These are phyloP conservation scores for Simmondsia chinensis DNA, from an alignment of 148 eudicot genomes.

Conservation along the genomic window DNA sequence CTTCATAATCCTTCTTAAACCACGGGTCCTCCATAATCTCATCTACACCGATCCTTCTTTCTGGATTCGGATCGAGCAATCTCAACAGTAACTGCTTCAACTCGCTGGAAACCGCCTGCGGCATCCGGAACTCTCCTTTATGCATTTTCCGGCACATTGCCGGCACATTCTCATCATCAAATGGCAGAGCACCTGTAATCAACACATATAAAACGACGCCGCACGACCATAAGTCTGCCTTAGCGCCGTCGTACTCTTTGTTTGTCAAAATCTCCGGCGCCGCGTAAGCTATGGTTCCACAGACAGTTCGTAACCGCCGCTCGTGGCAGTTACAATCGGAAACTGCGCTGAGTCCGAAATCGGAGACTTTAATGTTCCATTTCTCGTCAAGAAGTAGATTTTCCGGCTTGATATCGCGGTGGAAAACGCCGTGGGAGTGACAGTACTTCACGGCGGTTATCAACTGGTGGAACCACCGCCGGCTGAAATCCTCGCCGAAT, in stretches of 20 bases:
- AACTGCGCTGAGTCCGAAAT: constrained; percentile 60
- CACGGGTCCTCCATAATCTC: constrained; percentile 55
- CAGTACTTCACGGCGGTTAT: constrained; percentile 67
- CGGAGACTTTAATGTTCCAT: constrained; percentile 54
- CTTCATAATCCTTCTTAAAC: constrained; percentile 54
- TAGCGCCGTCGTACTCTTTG: constrained; percentile 65
- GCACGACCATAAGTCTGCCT: constrained; percentile 76
- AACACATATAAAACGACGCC: constrained; percentile 68
- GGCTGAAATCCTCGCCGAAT: constrained; percentile 50
- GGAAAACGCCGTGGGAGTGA: constrained; percentile 60
- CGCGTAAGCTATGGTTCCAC: constrained; percentile 81
- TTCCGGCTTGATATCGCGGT: constrained; percentile 80
- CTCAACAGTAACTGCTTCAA: constrained; percentile 42
- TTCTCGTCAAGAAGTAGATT: constrained; percentile 62
- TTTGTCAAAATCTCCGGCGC: constrained; percentile 69
- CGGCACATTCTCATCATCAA: constrained; percentile 37
- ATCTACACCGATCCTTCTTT: constrained; percentile 44
- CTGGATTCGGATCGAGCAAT: constrained; percentile 62
- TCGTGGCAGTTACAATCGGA: constrained; percentile 23
- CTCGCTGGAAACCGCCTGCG: constrained; percentile 52
- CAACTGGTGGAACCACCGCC: constrained; percentile 57
- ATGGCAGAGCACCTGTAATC: constrained; percentile 59
- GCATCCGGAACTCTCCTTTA: constrained; percentile 52
- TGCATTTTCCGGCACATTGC: constrained; percentile 54
- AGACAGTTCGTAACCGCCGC: constrained; percentile 37